Evolutionary conservation across 192 early-diverging fungal species (phyloP), one percentile per base, ranked within the genome.

Genomic region (Gamsiella multidivaricata): DNA sequence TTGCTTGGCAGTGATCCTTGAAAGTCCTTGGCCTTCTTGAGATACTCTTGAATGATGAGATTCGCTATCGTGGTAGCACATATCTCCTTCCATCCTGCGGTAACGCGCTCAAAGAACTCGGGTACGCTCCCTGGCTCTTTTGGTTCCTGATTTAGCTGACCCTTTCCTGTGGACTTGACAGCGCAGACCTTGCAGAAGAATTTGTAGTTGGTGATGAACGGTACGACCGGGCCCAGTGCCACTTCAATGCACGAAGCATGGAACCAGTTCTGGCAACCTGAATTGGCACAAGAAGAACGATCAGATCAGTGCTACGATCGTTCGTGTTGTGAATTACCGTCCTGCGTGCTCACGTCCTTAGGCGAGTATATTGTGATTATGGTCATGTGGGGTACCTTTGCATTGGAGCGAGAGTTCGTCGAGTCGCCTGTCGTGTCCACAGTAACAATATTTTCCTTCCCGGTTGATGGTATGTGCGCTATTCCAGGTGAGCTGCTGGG

Each of bases 41-140:
- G 61, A 26, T 84, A 79, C 63, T 87, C 73, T 34, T 88, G 70
- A 3, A 90, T 65, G 37, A 86, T 85, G 22, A 91, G 62, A 50
- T 90, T 90, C 22, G 90, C 90, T 12, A 91, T 82, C 5, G 90
- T 79, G 2, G 86, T 90, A 5, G 82, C 81, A 34, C 85, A 84
- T 17, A 89, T 88, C 45, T 90, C 89, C 70, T 91, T 90, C 89
- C 89, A 91, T 23, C 86, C 84, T 8, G 87, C 87, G 45, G 87
- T 84, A 10, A 82, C 85, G 15, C 89, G 84, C 65, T 89, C 78
- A 61, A 83, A 88, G 20, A 61, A 70, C 50, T 87, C 87, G 2
- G 65, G 55, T 0, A 68, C 63, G 14, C 45, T 42, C 42, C 53
- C 67, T 22, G 58, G 80, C n/a, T 58, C 73, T 53, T 56, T 76